Evolutionary conservation across 345 rosid genomes (phyloP), one percentile per base, ranked within the genome.

Genomic region (Limnanthes douglasii): DNA sequence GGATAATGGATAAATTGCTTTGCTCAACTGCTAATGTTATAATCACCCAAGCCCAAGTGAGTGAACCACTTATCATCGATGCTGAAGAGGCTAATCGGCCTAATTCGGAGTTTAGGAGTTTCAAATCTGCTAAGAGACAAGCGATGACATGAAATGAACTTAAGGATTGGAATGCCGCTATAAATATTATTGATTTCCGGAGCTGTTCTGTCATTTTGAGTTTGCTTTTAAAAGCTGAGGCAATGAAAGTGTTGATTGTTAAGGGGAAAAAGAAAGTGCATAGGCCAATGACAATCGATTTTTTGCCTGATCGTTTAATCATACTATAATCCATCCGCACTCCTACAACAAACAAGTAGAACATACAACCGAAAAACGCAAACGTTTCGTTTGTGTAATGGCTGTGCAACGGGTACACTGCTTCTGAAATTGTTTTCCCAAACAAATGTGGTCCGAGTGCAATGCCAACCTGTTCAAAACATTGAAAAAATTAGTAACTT

Each of bases 41-140:
- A 11, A 22, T n/a, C 2, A 17, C 11, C 30, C 29, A 25, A 2
- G 25, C 0, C 18, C 18, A 19, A 25, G 18, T 13, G 31, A 21
- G 18, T 8, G 21, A 3, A 8, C 36, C 45, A 30, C 6, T 4
- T 31, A 42, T 21, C 51, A 48, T 47, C 1, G 65, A 38, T 1
- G 56, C 32, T 4, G 50, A 46, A 5, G 23, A 11, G 2, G 65
- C 59, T 17, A 59, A 37, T 1, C 60, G 37, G 15, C 65, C 60
- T 3, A 59, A 30, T 28, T 59, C 65, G 1, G 65, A 53, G 34
- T 53, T 47, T 6, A 59, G 51, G 24, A 59, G 22, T 21, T 47
- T 42, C 26, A 59, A 43, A n/a, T 59, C 60, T 0, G 46, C 42
- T 2, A 59, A 51, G 28, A 41, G 26, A 21, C 15, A 20, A 1